phyloP scores from a whole-genome alignment of 768 basidiomycete species.

The Coprinopsis sp. region DNA sequence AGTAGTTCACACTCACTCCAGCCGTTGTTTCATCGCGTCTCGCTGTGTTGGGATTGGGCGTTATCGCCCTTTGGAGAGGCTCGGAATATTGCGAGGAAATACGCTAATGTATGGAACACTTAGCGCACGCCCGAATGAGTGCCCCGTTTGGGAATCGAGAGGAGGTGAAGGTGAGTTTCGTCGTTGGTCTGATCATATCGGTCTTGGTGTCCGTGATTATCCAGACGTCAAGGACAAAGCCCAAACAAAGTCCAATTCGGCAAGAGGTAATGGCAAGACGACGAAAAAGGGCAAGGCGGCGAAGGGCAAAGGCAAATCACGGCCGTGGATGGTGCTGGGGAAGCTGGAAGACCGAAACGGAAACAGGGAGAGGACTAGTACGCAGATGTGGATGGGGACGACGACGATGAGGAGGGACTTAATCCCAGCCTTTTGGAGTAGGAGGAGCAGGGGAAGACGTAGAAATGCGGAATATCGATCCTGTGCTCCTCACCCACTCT shows the following conservation, averaged over 20 bases:
- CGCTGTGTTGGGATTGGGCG: too few species aligned
- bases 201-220: too few species aligned
- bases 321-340: too few species aligned
- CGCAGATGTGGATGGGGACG: slow-evolving; percentile 16
- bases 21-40: slow-evolving; percentile 2
- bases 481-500: slow-evolving; percentile 37
- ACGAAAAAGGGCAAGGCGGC: slow-evolving; percentile 37
- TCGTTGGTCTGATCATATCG: too few species aligned
- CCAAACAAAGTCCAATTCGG: too few species aligned
- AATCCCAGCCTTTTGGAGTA: slow-evolving; percentile 40
- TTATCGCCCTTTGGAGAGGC: too few species aligned
- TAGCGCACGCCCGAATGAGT: slow-evolving; percentile 78
- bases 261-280: slow-evolving; percentile 27
- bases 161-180: too few species aligned
- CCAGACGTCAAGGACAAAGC: slow-evolving; percentile 31
- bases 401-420: slow-evolving; percentile 20
- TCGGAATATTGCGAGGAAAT: too few species aligned
- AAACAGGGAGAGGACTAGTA: slow-evolving; percentile 28
- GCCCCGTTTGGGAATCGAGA: slow-evolving; percentile 80
- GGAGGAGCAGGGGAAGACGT: slow-evolving; percentile 37
- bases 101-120: neutral
- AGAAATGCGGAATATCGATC: slow-evolving; percentile 51
- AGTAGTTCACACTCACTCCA: slow-evolving; percentile 26
- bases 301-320: slow-evolving; percentile 36
- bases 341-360: slow-evolving; percentile 27